phyloP scores from a whole-genome alignment of 768 basidiomycete genomes.

The Trametes cingulata region DNA sequence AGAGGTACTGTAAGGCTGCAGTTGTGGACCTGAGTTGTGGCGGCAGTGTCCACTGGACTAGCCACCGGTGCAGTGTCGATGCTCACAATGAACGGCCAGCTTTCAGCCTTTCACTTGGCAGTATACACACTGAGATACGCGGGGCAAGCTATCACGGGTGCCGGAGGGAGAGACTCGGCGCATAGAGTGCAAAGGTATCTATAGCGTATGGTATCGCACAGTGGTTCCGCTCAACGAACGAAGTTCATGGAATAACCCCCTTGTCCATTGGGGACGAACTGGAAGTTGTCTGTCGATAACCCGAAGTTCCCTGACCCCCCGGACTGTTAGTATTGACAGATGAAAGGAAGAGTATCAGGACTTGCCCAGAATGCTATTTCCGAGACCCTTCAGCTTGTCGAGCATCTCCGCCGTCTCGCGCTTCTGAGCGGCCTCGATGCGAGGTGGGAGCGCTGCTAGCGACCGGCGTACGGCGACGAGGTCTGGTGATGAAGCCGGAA shows the following conservation, averaged over 20 bases:
- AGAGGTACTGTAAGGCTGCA: too few relatives aligned
- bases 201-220: too few relatives aligned
- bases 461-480: constrained; percentile 47
- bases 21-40: too few relatives aligned
- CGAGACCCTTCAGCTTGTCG: constrained; percentile 87
- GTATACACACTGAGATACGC: too few relatives aligned
- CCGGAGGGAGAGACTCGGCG: too few relatives aligned
- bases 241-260: constrained; percentile 98
- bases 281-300: constrained; percentile 94
- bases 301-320: constrained; percentile 78
- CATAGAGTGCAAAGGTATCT: too few relatives aligned
- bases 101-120: too few relatives aligned
- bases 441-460: constrained; percentile 60
- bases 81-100: too few relatives aligned
- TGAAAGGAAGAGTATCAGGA: background rate
- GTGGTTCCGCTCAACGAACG: constrained; percentile 22
- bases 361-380: constrained; percentile 85
- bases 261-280: constrained; percentile 90
- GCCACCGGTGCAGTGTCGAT: too few relatives aligned
- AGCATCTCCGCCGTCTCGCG: constrained; percentile 90
- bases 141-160: too few relatives aligned
- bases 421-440: constrained; percentile 77
- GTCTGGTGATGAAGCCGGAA: constrained; percentile 58
- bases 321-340: background rate
- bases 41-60: too few relatives aligned